Evolutionary conservation across 257 asterid species (phyloP).

Genomic region (Phtheirospermum japonicum): DNA sequence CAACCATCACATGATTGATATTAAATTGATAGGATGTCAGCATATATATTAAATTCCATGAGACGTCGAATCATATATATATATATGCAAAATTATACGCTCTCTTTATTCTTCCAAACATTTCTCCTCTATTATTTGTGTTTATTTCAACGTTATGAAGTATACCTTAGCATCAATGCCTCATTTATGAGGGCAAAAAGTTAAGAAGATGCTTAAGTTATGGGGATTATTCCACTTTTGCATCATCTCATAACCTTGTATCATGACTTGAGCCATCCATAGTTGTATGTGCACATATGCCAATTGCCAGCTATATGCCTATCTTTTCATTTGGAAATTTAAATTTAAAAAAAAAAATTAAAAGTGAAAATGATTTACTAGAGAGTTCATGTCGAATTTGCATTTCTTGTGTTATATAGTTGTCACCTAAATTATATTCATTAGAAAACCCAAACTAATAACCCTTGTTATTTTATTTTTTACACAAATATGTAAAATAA

Average conservation of each 20-base stretch:
- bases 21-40: not conserved
- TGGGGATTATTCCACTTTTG: slow-evolving; percentile 28
- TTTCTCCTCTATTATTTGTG: slow-evolving; percentile 17
- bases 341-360: not conserved
- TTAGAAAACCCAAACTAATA: no score
- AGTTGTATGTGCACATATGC: slow-evolving; percentile 23
- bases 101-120: slow-evolving; percentile 13
- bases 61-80: not conserved
- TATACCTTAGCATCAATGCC: no score
- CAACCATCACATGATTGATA: no score
- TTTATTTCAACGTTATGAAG: slow-evolving; percentile 28
- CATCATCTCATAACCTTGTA: slow-evolving; percentile 31
- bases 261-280: slow-evolving; percentile 29
- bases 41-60: not conserved
- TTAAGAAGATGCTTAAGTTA: slow-evolving; percentile 21
- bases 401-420: not conserved
- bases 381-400: slow-evolving; percentile 25
- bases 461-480: no score
- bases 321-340: not conserved
- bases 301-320: slow-evolving; percentile 24
- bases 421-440: no score
- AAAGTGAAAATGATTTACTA: not conserved
- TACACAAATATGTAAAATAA: no score
- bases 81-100: not conserved
- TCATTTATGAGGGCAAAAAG: no score